Conservation (phyloP, 768 basidiomycete genomes). For the Lactarius evosmus region DNA sequence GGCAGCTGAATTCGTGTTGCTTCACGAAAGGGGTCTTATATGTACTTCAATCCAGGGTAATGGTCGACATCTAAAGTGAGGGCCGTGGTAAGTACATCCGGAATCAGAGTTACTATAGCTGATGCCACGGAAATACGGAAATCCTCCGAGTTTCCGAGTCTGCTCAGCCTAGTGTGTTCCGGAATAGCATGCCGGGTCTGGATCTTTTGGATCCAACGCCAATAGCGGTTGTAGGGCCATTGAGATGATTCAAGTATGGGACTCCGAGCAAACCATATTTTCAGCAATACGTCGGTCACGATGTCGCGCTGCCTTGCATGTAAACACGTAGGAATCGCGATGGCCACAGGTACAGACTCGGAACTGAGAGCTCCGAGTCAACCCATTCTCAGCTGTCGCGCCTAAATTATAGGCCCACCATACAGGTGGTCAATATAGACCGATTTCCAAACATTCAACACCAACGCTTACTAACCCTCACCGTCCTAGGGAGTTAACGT, state of each 20-base stretch:
- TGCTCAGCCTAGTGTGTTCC: background rate
- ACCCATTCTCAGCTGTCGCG: background rate
- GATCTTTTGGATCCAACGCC: background rate
- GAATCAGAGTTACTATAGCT: background rate
- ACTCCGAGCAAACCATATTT: background rate
- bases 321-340: background rate
- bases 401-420: background rate
- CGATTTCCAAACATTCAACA: background rate
- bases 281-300: background rate
- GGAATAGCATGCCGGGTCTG: background rate
- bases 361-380: background rate
- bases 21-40: background rate
- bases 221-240: background rate
- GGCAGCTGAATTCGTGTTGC: background rate
- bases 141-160: background rate
- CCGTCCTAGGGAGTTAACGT: no score
- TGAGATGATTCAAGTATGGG: background rate
- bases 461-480: background rate
- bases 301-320: background rate
- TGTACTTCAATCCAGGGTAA: background rate
- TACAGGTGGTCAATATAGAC: background rate
- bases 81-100: background rate
- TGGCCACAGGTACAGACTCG: background rate
- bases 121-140: background rate
- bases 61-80: background rate